Evolutionary conservation across 208 protist genomes (phyloP).

Genomic region (Leishmania turanica): DNA sequence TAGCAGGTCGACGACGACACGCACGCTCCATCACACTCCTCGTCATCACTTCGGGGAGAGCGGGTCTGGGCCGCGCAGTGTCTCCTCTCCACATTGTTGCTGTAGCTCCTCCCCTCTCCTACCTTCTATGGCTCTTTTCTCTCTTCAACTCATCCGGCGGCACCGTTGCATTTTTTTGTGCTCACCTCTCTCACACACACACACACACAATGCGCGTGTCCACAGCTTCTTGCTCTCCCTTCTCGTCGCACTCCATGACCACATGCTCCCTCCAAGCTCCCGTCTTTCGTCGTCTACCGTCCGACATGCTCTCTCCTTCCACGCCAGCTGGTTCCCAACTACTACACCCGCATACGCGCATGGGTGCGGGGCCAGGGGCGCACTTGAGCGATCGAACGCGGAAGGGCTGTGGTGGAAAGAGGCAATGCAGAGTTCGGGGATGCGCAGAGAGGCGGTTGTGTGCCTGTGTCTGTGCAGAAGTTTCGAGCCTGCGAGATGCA

Average conservation of each 20-base stretch:
- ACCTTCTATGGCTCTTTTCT: background rate
- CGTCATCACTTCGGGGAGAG: background rate
- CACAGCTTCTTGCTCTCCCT: background rate
- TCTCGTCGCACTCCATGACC: background rate
- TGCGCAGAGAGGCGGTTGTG: background rate
- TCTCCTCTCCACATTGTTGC: background rate
- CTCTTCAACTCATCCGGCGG: background rate
- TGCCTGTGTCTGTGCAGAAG: background rate
- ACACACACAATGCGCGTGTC: background rate
- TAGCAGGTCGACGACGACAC: background rate
- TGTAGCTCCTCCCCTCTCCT: background rate
- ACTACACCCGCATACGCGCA: background rate
- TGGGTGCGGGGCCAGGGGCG: background rate
- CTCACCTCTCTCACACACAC: background rate
- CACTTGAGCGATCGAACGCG: background rate
- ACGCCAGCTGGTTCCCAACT: background rate
- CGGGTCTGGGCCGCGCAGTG: background rate
- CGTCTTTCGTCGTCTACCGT: background rate
- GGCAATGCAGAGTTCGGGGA: background rate
- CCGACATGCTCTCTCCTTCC: background rate
- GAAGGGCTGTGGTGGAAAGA: background rate
- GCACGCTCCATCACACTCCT: background rate
- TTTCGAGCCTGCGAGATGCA: background rate
- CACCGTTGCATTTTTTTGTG: background rate
- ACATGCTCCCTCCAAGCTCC: background rate